Conservation (phyloP, 495 filamentous ascomycete species). For the Polyplosphaeria fusca region DNA sequence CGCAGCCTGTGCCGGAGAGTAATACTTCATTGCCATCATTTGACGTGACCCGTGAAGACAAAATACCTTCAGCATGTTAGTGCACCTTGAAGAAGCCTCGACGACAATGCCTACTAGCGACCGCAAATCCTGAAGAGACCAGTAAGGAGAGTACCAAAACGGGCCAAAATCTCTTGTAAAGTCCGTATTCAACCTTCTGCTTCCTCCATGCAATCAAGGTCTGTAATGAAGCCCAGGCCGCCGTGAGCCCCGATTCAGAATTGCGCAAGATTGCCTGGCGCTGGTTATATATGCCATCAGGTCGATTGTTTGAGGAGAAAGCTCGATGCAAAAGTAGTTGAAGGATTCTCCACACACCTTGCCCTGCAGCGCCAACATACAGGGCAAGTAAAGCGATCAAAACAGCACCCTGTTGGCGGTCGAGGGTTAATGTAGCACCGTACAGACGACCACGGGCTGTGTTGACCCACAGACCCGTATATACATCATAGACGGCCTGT, state of each 20-base stretch:
- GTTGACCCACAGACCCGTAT: background rate
- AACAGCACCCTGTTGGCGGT: background rate
- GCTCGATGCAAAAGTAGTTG: background rate
- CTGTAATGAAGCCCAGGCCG: background rate
- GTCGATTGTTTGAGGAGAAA: background rate
- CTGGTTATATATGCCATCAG: background rate
- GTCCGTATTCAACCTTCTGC: too few relatives aligned
- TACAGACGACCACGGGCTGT: background rate
- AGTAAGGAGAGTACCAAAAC: background rate
- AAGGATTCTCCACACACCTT: background rate
- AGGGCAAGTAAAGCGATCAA: background rate
- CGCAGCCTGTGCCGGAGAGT: background rate
- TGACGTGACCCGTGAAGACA: background rate
- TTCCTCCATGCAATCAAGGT: background rate
- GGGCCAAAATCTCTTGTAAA: background rate
- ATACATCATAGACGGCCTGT: too few relatives aligned
- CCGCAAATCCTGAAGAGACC: background rate
- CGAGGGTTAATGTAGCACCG: background rate
- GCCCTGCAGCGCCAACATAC: background rate
- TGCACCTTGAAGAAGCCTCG: background rate
- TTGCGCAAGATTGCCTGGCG: background rate
- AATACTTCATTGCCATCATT: background rate
- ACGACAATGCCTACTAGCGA: background rate
- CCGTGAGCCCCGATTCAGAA: background rate
- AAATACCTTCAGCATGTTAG: background rate